phyloP scores from a whole-genome alignment of 2,329 filamentous ascomycete genomes.

The Harringtonia aguacate region DNA sequence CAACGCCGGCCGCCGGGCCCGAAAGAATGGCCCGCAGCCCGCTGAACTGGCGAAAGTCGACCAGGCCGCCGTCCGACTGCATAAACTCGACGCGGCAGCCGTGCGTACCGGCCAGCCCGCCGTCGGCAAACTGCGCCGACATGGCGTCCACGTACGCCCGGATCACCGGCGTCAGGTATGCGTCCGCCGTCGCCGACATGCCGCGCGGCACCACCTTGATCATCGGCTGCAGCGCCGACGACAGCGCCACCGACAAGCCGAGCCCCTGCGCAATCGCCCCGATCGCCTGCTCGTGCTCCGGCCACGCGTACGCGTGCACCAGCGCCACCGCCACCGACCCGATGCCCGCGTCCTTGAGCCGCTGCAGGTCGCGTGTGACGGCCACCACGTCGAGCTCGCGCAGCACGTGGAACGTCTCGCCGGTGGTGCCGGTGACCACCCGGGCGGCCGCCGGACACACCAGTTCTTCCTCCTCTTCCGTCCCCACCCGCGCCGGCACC shows the following conservation, averaged over 20 bases:
- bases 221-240: slow-evolving; percentile 80
- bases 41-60: slow-evolving; percentile 71
- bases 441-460: slow-evolving; percentile 23
- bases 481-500: slow-evolving; percentile 58
- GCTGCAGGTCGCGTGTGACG: slow-evolving; percentile 51
- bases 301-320: slow-evolving; percentile 89
- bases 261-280: slow-evolving; percentile 68
- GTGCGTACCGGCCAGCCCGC: slow-evolving; percentile 59
- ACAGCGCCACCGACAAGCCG: slow-evolving; percentile 71
- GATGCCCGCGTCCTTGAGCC: slow-evolving; percentile 59
- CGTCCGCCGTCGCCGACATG: slow-evolving; percentile 69
- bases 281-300: slow-evolving; percentile 70
- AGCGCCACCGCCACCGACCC: slow-evolving; percentile 79
- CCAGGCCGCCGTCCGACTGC: slow-evolving; percentile 71
- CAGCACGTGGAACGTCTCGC: slow-evolving; percentile 63
- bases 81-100: slow-evolving; percentile 83
- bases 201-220: slow-evolving; percentile 70
- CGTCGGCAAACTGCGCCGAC: slow-evolving; percentile 68
- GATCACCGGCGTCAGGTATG: slow-evolving; percentile 70
- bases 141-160: slow-evolving; percentile 67
- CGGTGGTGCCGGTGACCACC: slow-evolving; percentile 60
- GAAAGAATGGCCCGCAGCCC: slow-evolving; percentile 79
- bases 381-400: slow-evolving; percentile 45
- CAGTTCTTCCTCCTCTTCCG: slow-evolving; percentile 39
- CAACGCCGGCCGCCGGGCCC: slow-evolving; percentile 85